Evolutionary conservation across 2,329 filamentous ascomycete genomes (phyloP), one percentile per base, ranked within the genome.

Genomic region (Madurella fahalii): DNA sequence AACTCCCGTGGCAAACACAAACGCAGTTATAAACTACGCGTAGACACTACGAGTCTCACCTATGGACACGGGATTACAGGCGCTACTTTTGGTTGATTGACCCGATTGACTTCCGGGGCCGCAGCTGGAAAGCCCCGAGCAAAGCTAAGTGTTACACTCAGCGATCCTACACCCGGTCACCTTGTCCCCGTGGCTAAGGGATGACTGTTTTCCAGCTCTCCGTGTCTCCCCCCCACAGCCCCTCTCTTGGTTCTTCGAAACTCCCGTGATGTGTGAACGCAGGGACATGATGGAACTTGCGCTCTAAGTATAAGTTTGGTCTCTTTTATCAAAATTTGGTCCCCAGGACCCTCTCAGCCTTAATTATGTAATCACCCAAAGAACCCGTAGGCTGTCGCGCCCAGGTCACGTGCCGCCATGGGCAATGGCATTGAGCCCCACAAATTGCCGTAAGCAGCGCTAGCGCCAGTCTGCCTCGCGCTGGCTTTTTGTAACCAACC

Each of bases 401-500:
- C 34, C 4, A 15, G 34, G 46, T 34, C 59, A 61, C 59, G 58
- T 61, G 61, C 32, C 5, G 15, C 37, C 49, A n/a, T n/a, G 45
- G 25, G 40, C 34, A 15, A 37, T 40, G 40, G 40, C 46, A 11
- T 48, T 40, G 30, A 2, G 53, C 5, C 48, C 58, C 61, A 63
- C 56, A 47, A 52, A 39, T 53, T 58, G 7, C 53, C 57, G 2
- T 31, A 59, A 59, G 52, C 44, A 17, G 39, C 15, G 5, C 42
- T 65, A 62, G 62, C 57, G 57, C 52, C 16, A 45, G 54, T 47
- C 52, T 54, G 59, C 50, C 62, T 62, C 53, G 52, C 56, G 57
- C 56, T 64, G 59, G 60, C 61, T 64, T 64, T 64, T 62, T 57
- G 59, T 42, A 59, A 56, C 58, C 58, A 59, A 58, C 48, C 40